Evolutionary conservation across 345 rosid species (phyloP), one percentile per base, ranked within the genome.

Genomic region (Rubroshorea leprosula): DNA sequence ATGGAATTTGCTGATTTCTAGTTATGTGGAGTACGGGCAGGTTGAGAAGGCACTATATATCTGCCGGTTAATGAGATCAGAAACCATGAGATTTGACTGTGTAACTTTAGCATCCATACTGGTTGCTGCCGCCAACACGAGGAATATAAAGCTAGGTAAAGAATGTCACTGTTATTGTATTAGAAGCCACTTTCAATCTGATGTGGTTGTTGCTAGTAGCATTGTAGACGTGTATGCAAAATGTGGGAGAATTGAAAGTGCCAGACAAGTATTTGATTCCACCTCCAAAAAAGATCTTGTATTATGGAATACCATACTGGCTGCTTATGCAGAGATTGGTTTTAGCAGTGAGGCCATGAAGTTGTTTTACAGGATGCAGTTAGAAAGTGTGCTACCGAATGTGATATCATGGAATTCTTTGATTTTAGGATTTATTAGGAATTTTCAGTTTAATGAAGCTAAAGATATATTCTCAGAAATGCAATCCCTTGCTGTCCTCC

Each of bases 1-100:
- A 22, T 89, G 97, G 95, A 89, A 89, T 79, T 65, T 89, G 67
- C 70, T 89, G n/a, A 74, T 88, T 39, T 80, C 86, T 18, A 69
- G 79, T 51, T 85, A 79, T 68, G 78, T 85, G 66, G 82, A 58
- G 49, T 51, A 64, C 27, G 77, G 80, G 23, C 66, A 69, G 67
- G 58, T 75, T 54, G 77, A 76, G 43, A 72, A 78, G 59, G 97
- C 85, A 39, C 72, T 86, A 17, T 4, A 66, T 48, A 63, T 51
- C 66, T 89, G 97, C 51, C 68, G 19, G 31, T 54, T 63, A 52
- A 86, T 86, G 95, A 73, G 76, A 65, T 65, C 47, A 21, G 72
- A 80, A 64, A 69, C 66, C 38, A 56, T 82, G 65, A 79, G 76
- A 61, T 89, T 73, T 9, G 97, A 89, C 51, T 84, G 83, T 3